Evolutionary conservation across 148 eudicot genomes (phyloP).

Genomic region (Selenicereus undatus): DNA sequence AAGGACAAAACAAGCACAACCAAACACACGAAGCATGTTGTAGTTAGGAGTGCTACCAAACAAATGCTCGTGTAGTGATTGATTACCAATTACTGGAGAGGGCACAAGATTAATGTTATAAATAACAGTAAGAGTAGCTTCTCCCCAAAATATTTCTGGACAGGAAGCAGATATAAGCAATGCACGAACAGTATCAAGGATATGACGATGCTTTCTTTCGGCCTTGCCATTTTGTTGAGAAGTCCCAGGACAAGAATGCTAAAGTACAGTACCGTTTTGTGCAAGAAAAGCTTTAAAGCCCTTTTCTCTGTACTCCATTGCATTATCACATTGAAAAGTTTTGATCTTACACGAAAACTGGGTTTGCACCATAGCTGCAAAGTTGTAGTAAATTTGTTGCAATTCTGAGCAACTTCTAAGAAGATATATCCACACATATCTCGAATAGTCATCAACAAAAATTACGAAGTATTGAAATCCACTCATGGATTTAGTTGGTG

Average conservation of each 20-base stretch:
- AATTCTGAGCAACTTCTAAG: not conserved
- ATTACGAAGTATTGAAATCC: no score
- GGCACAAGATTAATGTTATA: no score
- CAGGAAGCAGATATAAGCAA: not conserved
- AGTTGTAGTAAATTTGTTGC: not conserved
- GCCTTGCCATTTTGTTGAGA: not conserved
- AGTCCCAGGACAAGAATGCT: constrained; percentile 6
- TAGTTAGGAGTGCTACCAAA: not conserved
- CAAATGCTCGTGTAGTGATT: not conserved
- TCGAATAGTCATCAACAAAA: not conserved
- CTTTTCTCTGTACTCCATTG: no score
- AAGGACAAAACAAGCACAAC: not conserved
- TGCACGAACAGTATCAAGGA: not conserved
- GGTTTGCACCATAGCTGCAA: no score
- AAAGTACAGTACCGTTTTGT: not conserved
- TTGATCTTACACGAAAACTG: not conserved
- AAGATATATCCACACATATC: not conserved
- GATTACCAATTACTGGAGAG: not conserved
- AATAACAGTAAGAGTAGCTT: not conserved
- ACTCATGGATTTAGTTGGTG: no score
- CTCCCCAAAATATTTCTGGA: not conserved
- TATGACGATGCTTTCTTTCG: not conserved
- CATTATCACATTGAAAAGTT: not conserved
- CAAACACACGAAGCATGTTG: not conserved
- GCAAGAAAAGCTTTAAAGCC: not conserved